Base-by-base conservation (phyloP, 306 rosid genomes). In the Acacia crassicarpa region DNA sequence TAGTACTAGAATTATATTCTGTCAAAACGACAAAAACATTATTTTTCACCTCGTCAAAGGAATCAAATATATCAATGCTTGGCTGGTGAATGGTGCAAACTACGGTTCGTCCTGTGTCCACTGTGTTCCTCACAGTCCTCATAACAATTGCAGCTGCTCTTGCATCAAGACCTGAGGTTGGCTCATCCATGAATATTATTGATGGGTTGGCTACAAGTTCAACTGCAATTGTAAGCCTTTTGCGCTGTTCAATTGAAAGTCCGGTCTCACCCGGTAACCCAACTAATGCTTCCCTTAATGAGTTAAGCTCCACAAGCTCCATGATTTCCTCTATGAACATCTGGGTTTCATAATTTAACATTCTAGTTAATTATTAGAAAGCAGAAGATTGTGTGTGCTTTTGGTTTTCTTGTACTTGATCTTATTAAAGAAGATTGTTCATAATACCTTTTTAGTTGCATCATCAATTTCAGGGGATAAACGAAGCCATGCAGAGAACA, bases 81-180 rank as follows among this genome's bases (percentile, higher is more conserved):
- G 98, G 98, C 84, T 95, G 98, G 89, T 95, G 98, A 85, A 93
- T 95, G 2, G 98, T 93, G 84, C 97, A 95, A 65, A 95, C 98
- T 43, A 95, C 97, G 0, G 97, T 95, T 48, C 98, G 87, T 25
- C 98, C 97, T 1, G 98, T 95, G 88, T 95, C 90, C 32, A 93
- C 97, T 0, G 97, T 93, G 89, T 91, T 95, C 86, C 98, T 93
- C 61, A 94, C 97, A 0, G 98, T 90, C 85, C 98, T 93, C 98
- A 95, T 95, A 17, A 95, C 97, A 41, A 95, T 93, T 13, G 98
- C 97, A 38, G 98, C 98, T 72, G 97, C 97, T 80, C 98, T 86
- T 61, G 98, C 98, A 90, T 93, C 98, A 59, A 95, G 98, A 49
- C 97, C 97, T 6, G 98, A 90, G 79, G 98, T 95, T 59, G 98